Percentiles rank a stretch among this genome's conserved stretches.
Conservation (phyloP, 139 green algal genomes). For the Trebouxia sp. region DNA sequence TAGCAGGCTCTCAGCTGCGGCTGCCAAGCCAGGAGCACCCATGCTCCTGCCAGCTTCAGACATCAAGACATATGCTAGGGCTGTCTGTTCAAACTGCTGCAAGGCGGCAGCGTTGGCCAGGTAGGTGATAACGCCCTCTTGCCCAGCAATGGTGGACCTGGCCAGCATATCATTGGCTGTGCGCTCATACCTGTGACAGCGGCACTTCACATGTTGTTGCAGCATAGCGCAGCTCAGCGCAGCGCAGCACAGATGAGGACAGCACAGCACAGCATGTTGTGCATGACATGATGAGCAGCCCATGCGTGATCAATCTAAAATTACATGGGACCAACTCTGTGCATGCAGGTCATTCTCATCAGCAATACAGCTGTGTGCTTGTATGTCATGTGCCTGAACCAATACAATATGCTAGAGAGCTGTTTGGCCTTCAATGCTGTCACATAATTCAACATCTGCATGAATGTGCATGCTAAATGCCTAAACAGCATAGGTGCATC, state of each 20-base stretch:
- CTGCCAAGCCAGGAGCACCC: conserved; percentile 9
- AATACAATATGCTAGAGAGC: no score
- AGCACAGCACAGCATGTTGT: not conserved
- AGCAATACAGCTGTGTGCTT: no score
- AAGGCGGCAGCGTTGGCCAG: conserved; percentile 40
- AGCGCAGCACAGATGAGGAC: not conserved
- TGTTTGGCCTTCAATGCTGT: no score
- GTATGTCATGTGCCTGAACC: no score
- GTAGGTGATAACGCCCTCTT: conserved; percentile 45
- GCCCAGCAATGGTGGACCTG: conserved; percentile 39
- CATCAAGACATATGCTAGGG: conserved; percentile 48
- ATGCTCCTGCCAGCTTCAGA: not conserved
- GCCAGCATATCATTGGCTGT: conserved; percentile 45
- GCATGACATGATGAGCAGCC: no score
- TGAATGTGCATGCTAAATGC: no score
- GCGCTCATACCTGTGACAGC: conserved; percentile 38
- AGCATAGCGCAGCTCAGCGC: no score
- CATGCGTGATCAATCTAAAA: no score
- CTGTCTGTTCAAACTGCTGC: conserved; percentile 51
- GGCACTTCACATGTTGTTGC: not conserved
- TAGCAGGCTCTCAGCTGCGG: conserved; percentile 33
- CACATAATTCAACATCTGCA: no score
- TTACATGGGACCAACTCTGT: no score
- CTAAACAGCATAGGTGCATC: no score
- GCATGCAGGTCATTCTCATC: no score